Base-by-base conservation (phyloP, 257 asterid genomes). In the Solanum tarapatanum region DNA sequence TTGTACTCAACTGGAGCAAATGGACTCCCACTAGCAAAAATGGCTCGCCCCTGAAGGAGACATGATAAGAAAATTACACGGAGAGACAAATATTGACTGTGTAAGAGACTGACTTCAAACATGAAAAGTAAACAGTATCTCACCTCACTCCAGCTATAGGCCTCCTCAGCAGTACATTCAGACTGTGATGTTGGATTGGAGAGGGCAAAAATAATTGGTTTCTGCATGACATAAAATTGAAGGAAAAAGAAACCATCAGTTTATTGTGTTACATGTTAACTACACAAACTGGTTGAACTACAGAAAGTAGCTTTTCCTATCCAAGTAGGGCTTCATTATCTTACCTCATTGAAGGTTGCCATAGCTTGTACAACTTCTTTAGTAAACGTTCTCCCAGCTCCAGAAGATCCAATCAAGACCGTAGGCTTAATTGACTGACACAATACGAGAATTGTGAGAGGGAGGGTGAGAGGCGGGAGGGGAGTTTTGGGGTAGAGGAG, bases 101-200 rank as follows among this genome's bases (percentile, higher is more conserved):
- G 70, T 30, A 82, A 17, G 69, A 48, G 30, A 30, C 45, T 3
- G 33, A 82, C 69, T 48, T 82, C 43, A 48, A 82, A 48, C 69
- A 82, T 10, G 45, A 30, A 48, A 45, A 45, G 69, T 48, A 48
- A 16, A 48, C 83, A 23, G 17, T 60, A 35, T 26, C 45, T 90
- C 68, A 95, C 98, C 98, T 93, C 91, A 87, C 98, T 94, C 99
- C 99, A 96, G 88, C 85, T 90, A 87, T 96, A 96, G 64, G 98
- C 99, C 91, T 96, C 98, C 90, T 93, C 95, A 16, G 99, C 99
- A 62, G 98, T 96, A 87, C 99, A 96, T 87, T 96, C 99, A 10
- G 99, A 94, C 91, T 96, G 99, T 36, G 99, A 96, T 62, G 99
- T 96, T 21, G 99, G 99, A 93, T 96, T 96, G 73, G 99, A 96